Base-by-base conservation (phyloP, 345 rosid species). In the Murraya koenigii region DNA sequence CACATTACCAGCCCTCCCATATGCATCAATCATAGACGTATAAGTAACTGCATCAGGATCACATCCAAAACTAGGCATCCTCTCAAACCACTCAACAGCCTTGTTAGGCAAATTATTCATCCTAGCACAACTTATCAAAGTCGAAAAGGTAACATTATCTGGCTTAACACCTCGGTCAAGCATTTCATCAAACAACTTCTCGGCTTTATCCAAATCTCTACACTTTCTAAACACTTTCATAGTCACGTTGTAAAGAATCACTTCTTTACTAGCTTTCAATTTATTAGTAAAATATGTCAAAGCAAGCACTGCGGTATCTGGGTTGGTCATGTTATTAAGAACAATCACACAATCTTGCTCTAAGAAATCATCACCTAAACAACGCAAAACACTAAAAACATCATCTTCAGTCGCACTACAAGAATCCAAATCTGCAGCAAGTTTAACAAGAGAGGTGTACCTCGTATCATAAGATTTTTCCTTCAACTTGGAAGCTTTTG, bases 11-110 rank as follows among this genome's bases (percentile, higher is more conserved):
- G 89, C 84, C 71, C 93, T 90, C 4, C 95, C 98, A 62, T 93
- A 96, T 1, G 93, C 89, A 68, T 93, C 98, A 68, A 96, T 91
- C 97, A 93, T 92, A 74, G 92, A 83, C 0, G 97, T 82, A 66
- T 80, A 81, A 0, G 93, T 93, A 69, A 91, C 78, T 41, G 87
- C 88, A 82, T 93, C 98, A 79, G 97, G 99, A 63, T 80, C 78
- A 73, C 92, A 86, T 8, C 88, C 92, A 55, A 79, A 88, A 11
- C 72, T 61, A 7, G 95, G 87, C 93, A 96, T 93, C 84, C 88
- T 93, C 91, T 96, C 94, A 56, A 92, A 93, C 99, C 92, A 96
- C 65, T 93, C 97, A 66, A 93, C 89, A 33, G 96, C 96, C 82
- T 85, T 90, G 6, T 69, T 61, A 28, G 96, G 94, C 73, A 83